Evolutionary conservation across 2,329 filamentous ascomycete species (phyloP).

Genomic region (Botrytis pseudocinerea): DNA sequence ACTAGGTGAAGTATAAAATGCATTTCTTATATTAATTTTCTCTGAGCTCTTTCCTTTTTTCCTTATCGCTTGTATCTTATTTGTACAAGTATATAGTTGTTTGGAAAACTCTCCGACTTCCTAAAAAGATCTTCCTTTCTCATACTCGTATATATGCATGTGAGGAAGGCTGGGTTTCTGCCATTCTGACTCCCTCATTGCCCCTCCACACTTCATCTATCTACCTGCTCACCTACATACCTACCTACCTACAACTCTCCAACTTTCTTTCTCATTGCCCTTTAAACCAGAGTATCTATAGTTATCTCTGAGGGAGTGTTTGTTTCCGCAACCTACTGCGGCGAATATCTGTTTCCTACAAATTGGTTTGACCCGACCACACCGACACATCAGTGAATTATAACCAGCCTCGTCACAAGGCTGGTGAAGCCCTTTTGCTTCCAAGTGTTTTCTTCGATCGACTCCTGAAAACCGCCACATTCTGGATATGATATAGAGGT

Average conservation of each 20-base stretch:
- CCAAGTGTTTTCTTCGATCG: background rate
- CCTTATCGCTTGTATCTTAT: constrained; percentile 2
- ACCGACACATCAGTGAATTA: background rate
- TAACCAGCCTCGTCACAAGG: constrained; percentile 4
- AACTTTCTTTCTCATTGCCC: background rate
- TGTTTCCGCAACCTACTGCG: background rate
- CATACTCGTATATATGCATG: background rate
- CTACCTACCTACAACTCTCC: too few relatives aligned
- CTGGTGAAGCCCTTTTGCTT: constrained; percentile 10
- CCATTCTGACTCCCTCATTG: background rate
- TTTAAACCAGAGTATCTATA: background rate
- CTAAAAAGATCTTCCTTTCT: background rate
- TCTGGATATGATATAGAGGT: constrained; percentile 11
- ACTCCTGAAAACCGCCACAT: background rate
- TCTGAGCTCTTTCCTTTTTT: constrained; percentile 4
- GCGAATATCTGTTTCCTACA: background rate
- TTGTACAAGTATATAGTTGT: background rate
- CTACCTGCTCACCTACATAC: too few relatives aligned
- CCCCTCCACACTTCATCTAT: background rate
- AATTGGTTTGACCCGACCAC: background rate
- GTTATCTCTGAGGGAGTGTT: background rate
- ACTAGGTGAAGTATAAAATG: background rate
- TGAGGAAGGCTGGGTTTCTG: background rate
- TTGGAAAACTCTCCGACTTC: background rate
- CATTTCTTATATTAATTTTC: background rate